These are phyloP conservation scores for Paraurostyla sp. DNA, from an alignment of 73 alveolate species.

Conservation along the genomic window DNA sequence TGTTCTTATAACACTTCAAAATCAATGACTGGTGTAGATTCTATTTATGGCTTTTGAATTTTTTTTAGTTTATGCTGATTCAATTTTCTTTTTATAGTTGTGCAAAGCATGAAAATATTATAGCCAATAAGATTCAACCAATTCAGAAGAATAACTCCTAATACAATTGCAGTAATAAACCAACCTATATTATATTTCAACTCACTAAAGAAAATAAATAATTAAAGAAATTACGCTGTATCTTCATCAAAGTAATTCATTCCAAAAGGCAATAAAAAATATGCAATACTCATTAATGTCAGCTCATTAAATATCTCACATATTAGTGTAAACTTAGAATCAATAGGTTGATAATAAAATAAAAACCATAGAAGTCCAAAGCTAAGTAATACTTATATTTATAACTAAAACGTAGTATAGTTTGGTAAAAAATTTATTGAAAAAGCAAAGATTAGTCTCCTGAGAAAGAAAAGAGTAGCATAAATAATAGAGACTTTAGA, in stretches of 20 bases:
- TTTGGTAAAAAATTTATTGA: neutral
- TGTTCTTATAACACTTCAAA: too few relatives aligned
- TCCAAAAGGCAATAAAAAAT: slow-evolving; percentile 2
- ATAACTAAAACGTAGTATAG: neutral
- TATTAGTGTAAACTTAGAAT: neutral
- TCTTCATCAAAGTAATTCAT: slow-evolving; percentile 22
- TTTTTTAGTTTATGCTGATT: too few relatives aligned
- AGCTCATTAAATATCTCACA: neutral
- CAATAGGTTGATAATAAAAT: neutral
- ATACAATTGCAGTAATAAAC: slow-evolving; percentile 16
- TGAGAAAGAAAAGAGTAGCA: neutral
- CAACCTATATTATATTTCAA: neutral
- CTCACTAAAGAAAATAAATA: neutral
- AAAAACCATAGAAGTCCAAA: neutral
- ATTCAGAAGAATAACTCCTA: neutral
- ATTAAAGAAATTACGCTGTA: neutral
- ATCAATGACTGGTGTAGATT: too few relatives aligned
- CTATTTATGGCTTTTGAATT: too few relatives aligned
- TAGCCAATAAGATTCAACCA: neutral
- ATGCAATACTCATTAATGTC: neutral
- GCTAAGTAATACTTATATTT: neutral
- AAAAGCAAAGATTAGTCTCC: neutral
- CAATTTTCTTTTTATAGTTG: too few relatives aligned
- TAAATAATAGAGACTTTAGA: neutral
- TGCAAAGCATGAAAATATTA: neutral